These are phyloP conservation scores for Boeremia lycopersici DNA, from an alignment of 2,329 filamentous ascomycete species.

Conservation along the genomic window DNA sequence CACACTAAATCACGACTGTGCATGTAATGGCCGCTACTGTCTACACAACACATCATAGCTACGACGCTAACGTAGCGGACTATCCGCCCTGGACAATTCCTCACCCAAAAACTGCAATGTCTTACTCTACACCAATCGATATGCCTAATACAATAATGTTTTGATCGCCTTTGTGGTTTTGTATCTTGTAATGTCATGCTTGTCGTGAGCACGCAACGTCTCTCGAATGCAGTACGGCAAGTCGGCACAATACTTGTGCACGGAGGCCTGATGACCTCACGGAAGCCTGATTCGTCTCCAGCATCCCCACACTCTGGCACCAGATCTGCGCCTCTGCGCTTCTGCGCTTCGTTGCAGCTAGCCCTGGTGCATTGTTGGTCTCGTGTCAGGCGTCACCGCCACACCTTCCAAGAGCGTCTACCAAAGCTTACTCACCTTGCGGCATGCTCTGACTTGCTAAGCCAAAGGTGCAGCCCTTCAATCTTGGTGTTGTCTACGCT, in stretches of 20 bases:
- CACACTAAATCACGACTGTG: background rate
- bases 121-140: background rate
- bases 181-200: too few species aligned
- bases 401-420: background rate
- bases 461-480: too few species aligned
- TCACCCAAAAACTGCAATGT: background rate
- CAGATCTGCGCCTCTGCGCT: conserved; percentile 6
- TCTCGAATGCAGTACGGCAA: background rate
- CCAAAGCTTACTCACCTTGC: too few species aligned
- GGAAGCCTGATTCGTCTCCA: conserved; percentile 12
- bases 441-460: too few species aligned
- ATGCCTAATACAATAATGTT: conserved; percentile 2
- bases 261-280: conserved; percentile 16
- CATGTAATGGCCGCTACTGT: background rate
- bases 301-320: conserved; percentile 7
- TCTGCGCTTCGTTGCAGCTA: background rate
- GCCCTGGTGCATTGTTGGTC: background rate
- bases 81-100: background rate
- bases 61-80: background rate
- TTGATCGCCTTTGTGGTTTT: too few species aligned
- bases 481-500: too few species aligned
- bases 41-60: background rate
- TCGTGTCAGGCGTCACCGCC: background rate
- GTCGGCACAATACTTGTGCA: conserved; percentile 1
- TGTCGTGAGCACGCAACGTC: too few species aligned